phyloP scores from a whole-genome alignment of 345 rosid genomes.

The Carallia pectinifolia region DNA sequence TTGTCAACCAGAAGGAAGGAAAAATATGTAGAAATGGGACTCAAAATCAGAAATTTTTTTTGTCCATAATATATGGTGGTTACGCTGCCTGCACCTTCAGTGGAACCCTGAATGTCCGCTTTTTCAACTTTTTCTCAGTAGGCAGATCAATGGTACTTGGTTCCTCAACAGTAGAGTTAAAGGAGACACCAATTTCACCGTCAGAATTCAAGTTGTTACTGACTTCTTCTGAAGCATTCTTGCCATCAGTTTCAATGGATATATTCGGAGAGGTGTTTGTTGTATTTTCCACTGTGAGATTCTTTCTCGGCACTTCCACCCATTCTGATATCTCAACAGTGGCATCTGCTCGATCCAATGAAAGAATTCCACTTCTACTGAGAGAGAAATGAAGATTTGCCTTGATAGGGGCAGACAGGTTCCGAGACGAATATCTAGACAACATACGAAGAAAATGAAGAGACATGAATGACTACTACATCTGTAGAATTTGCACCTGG shows the following conservation, averaged over 20 bases:
- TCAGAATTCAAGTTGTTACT: constrained; percentile 48
- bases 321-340: constrained; percentile 91
- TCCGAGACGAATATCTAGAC: constrained; percentile 79
- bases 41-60: background rate
- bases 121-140: constrained; percentile 80
- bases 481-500: background rate
- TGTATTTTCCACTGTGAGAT: constrained; percentile 57
- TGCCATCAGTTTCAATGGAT: constrained; percentile 48
- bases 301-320: constrained; percentile 94
- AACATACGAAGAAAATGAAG: constrained; percentile 6
- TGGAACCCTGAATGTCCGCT: constrained; percentile 73
- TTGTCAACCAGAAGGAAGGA: background rate
- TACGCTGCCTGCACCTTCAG: constrained; percentile 57
- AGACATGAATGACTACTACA: background rate
- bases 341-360: constrained; percentile 91
- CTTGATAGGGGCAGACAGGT: constrained; percentile 91
- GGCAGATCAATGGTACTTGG: constrained; percentile 44
- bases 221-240: constrained; percentile 50
- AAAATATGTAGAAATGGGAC: background rate
- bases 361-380: constrained; percentile 86
- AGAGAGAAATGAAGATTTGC: constrained; percentile 91
- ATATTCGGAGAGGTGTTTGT: constrained; percentile 51
- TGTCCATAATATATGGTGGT: constrained; percentile 1
- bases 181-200: constrained; percentile 34
- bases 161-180: constrained; percentile 46